phyloP scores from a whole-genome alignment of 2,329 filamentous ascomycete genomes.

The Westerdykella ornata region DNA sequence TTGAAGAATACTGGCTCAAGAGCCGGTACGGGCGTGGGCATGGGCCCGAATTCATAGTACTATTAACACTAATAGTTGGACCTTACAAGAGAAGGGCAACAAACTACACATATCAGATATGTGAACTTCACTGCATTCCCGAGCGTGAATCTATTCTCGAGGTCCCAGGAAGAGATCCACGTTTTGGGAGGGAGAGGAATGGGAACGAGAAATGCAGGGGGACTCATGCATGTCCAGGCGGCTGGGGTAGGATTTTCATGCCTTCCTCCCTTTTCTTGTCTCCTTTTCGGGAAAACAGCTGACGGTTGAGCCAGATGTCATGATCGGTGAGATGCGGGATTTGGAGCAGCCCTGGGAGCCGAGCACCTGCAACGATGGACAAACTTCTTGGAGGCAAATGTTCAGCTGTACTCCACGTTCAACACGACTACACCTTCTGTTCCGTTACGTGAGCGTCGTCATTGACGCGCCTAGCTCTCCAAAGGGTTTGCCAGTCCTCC shows the following conservation, averaged over 20 bases:
- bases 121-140: too few relatives aligned
- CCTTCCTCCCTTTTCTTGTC: conserved; percentile 30
- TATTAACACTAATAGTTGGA: not conserved
- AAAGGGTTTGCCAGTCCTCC: conserved; percentile 39
- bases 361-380: conserved; percentile 49
- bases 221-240: conserved; percentile 27
- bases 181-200: conserved; percentile 31
- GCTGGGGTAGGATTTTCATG: conserved; percentile 23
- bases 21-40: conserved; percentile 27
- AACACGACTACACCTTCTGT: not conserved
- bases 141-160: too few relatives aligned
- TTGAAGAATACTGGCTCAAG: conserved; percentile 45
- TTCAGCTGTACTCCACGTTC: not conserved
- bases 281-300: conserved; percentile 44
- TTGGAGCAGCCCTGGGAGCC: conserved; percentile 49
- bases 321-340: conserved; percentile 39
- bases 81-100: too few relatives aligned
- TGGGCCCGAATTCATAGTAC: conserved; percentile 30
- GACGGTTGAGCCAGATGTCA: conserved; percentile 13
- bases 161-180: too few relatives aligned
- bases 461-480: conserved; percentile 37
- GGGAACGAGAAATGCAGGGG: conserved; percentile 32
- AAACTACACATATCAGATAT: too few relatives aligned
- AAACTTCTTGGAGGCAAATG: conserved; percentile 52
- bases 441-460: too few relatives aligned